phyloP scores from a whole-genome alignment of 2,329 filamentous ascomycete genomes.

The Pestalotiopsis sp. region DNA sequence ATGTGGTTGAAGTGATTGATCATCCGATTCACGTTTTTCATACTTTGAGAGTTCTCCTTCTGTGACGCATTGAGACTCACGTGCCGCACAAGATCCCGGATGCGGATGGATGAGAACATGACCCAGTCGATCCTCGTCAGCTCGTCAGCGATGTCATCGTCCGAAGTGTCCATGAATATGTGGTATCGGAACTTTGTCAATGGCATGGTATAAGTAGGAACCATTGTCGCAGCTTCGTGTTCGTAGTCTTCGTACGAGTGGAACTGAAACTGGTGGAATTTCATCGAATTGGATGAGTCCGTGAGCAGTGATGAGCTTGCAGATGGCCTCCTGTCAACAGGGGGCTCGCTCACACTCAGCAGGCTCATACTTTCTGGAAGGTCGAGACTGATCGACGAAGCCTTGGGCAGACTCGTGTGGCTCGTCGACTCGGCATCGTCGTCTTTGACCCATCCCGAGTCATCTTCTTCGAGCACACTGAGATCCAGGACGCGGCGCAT shows the following conservation, averaged over 20 bases:
- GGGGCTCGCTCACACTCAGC: slow-evolving; percentile 48
- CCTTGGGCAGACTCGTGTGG: slow-evolving; percentile 22
- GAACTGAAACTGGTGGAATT: slow-evolving; percentile 54
- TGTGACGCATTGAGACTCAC: slow-evolving; percentile 75
- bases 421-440: slow-evolving; percentile 56
- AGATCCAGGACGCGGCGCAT: slow-evolving; percentile 79
- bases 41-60: slow-evolving; percentile 74
- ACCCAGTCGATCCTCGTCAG: slow-evolving; percentile 97
- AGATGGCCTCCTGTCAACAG: slow-evolving; percentile 44
- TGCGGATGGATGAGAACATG: slow-evolving; percentile 93
- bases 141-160: slow-evolving; percentile 86
- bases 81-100: slow-evolving; percentile 90
- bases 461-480: slow-evolving; percentile 80
- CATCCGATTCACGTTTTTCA: slow-evolving; percentile 92
- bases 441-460: slow-evolving; percentile 87
- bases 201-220: slow-evolving; percentile 68
- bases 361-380: slow-evolving; percentile 50
- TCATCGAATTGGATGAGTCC: slow-evolving; percentile 38
- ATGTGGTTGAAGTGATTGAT: slow-evolving; percentile 90
- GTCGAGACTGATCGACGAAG: slow-evolving; percentile 31
- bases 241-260: slow-evolving; percentile 80
- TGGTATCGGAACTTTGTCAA: slow-evolving; percentile 89
- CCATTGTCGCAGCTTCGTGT: slow-evolving; percentile 72
- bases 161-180: slow-evolving; percentile 82
- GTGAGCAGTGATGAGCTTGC: slow-evolving; percentile 48